phyloP scores from a whole-genome alignment of 1,284 basidiomycete genomes.

The Marasmius tenuissimus region DNA sequence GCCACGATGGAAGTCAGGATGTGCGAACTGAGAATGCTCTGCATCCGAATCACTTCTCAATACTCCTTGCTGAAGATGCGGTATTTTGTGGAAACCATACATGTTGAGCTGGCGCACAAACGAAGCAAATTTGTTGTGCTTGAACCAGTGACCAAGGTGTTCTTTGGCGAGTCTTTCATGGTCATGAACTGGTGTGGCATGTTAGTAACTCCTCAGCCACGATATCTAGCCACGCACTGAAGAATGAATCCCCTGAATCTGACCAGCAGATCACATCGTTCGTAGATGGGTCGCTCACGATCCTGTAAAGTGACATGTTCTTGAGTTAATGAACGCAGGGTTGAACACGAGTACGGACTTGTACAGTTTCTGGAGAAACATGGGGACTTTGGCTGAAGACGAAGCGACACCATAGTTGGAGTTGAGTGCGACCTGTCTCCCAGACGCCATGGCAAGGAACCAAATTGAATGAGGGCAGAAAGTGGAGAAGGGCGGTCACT shows the following conservation, averaged over 20 bases:
- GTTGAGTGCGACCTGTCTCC: constrained; percentile 5
- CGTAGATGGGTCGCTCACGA: constrained; percentile 87
- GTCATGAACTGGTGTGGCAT: constrained; percentile 72
- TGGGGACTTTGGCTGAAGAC: constrained; percentile 7
- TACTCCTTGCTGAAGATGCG: constrained; percentile 94
- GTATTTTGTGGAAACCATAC: constrained; percentile 96
- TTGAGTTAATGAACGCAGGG: constrained; percentile 11
- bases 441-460: constrained; percentile 2
- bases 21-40: constrained; percentile 94
- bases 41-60: constrained; percentile 80
- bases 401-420: constrained; percentile 3
- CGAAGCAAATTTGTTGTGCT: constrained; percentile 92
- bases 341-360: constrained; percentile 54
- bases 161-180: constrained; percentile 92
- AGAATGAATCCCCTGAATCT: constrained; percentile 87
- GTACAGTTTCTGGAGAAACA: constrained; percentile 89
- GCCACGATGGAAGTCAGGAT: constrained; percentile 86
- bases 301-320: constrained; percentile 47
- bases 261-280: constrained; percentile 90
- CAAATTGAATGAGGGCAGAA: background rate
- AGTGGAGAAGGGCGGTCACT: background rate
- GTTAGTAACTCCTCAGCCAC: constrained; percentile 5
- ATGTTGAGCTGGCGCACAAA: constrained; percentile 98
- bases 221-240: constrained; percentile 52
- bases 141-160: constrained; percentile 93